Percentiles rank a stretch among this genome's conserved stretches.
These are phyloP conservation scores for Rhodotorula sp. DNA, from an alignment of 1,284 basidiomycete species.

Conservation along the genomic window DNA sequence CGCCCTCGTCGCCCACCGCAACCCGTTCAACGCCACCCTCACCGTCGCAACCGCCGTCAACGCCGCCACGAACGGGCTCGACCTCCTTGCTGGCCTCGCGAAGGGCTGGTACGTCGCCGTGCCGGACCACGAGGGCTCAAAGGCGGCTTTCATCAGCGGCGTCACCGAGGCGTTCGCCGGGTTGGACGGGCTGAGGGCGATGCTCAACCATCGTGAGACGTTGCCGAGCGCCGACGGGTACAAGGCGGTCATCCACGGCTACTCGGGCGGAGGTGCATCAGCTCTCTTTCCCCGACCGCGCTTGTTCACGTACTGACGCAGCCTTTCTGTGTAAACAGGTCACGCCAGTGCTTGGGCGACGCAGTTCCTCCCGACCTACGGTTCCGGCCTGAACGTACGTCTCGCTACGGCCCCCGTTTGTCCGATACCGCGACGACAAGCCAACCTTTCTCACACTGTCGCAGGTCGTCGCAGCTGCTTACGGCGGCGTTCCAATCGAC, in stretches of 20 bases:
- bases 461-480: conserved; percentile 3
- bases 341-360: conserved; percentile 8
- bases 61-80: background rate
- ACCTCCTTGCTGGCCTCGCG: conserved; percentile 2
- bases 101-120: conserved; percentile 9
- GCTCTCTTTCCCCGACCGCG: no score
- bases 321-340: background rate
- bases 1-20: background rate
- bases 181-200: conserved; percentile 7
- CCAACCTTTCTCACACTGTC: background rate
- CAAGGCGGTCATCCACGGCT: conserved; percentile 8
- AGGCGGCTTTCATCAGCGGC: conserved; percentile 10
- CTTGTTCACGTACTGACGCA: background rate
- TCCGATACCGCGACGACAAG: background rate
- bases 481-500: conserved; percentile 5
- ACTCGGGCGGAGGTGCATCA: background rate
- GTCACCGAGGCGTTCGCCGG: background rate
- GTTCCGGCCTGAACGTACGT: conserved; percentile 5
- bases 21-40: background rate
- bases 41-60: background rate
- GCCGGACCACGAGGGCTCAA: conserved; percentile 10
- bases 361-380: conserved; percentile 1
- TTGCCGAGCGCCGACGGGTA: background rate
- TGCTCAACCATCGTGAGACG: background rate
- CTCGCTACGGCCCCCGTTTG: no score